Base-by-base conservation (phyloP, 192 early-diverging fungal genomes). In the Chytriomyces hyalinus region DNA sequence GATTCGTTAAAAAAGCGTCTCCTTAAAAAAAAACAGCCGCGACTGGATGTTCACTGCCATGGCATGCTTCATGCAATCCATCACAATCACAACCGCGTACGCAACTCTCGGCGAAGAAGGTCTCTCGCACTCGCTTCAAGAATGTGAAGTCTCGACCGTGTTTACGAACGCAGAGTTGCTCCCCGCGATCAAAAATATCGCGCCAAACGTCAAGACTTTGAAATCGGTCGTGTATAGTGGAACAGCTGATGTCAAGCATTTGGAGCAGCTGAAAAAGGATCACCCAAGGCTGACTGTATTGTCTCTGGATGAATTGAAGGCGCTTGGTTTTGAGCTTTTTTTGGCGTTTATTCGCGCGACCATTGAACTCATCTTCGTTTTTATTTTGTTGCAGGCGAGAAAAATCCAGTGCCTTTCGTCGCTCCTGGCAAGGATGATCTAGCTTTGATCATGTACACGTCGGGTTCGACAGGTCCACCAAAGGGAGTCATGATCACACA, bases 401-500 rank as follows among this genome's bases (percentile, higher is more conserved):
- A 36, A 45, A 90, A 67, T 91, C 91, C 61, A 77, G 53, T 57
- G 15, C 53, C 53, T 4, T 57, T 57, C 4, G 77, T 74, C 28
- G 84, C 88, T 26, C 94, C 95, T 9, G 80, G 78, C 20, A 74
- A 87, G 13, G 91, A 92, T 71, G 93, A 94, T 82, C 17, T 80
- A 28, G 77, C 78, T 47, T 87, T 92, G 70, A 94, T 98, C 69
- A 96, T 98, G 95, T 98, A 93, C 78, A 92, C 92, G 11, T 85
- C 82, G 36, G 87, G 96, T 48, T 92, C 91, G 15, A 98, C 95
- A 6, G 95, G 97, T 24, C 88, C 76, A 67, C 96, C 97, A 60
- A 96, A 96, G 82, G 97, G 97, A 71, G 96, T 95, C 36, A 80
- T 95, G 73, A 80, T 98, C 7, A 88, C 90, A 64, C 95, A 98